phyloP scores from a whole-genome alignment of 108 stramenopile species.

The Licmophora abbreviata region DNA sequence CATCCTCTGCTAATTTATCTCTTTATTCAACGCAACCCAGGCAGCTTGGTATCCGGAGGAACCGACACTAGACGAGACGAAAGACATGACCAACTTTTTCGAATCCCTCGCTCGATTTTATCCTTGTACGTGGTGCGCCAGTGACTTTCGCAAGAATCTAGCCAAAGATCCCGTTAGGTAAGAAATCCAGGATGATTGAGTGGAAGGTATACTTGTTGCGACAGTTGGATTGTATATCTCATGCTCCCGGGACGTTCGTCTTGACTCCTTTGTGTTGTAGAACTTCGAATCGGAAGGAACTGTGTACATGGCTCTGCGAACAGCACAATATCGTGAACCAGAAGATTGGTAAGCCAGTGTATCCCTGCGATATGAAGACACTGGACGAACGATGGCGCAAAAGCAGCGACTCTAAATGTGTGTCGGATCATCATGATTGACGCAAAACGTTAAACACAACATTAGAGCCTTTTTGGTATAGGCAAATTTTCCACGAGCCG shows the following conservation, averaged over 20 bases:
- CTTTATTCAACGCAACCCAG: conserved; percentile 9
- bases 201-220: not conserved
- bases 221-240: conserved; percentile 5
- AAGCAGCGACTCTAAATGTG: conserved; percentile 52
- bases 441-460: not conserved
- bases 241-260: not conserved
- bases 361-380: conserved; percentile 58
- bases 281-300: conserved; percentile 33
- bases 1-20: not conserved
- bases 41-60: conserved; percentile 82
- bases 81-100: conserved; percentile 53
- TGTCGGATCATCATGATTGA: conserved; percentile 11
- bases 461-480: no score
- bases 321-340: conserved; percentile 80
- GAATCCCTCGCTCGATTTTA: conserved; percentile 66
- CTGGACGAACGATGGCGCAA: conserved; percentile 84
- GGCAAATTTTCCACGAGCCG: no score
- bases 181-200: conserved; percentile 2
- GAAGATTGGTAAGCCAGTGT: conserved; percentile 72
- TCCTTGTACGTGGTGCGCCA: conserved; percentile 77
- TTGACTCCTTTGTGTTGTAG: not conserved
- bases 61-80: conserved; percentile 53
- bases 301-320: conserved; percentile 80
- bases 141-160: conserved; percentile 69
- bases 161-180: conserved; percentile 49